Evolutionary conservation across 768 basidiomycete genomes (phyloP), one percentile per base, ranked within the genome.

Genomic region (Dictyophora rubrovolvata): DNA sequence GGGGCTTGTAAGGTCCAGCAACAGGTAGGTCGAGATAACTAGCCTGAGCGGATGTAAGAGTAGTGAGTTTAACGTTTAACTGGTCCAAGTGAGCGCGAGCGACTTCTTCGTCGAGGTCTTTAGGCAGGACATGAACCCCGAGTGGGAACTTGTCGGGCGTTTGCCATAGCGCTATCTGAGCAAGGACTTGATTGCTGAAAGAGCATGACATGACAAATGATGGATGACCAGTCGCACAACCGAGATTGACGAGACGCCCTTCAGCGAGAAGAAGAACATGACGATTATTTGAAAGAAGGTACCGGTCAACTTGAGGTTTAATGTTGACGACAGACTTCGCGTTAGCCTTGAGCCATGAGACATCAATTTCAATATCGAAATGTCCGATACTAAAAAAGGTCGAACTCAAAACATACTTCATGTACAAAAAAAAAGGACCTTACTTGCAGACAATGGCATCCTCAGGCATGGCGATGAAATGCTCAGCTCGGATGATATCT

Each of bases 141-240:
- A 98, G 81, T 53, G 89, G 87, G 84, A 97, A 98, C 70, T 87
- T 85, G 73, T 86, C 85, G 35, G 87, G 83, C 64, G 84, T 89
- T 48, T 90, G 94, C 93, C 93, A 99, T 71, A 99, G 86, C 21
- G 93, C 94, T 69, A 99, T 97, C 76, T 96, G 94, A 33, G 95
- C 95, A 67, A 99, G 81, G 63, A 93, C 90, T 75, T 99, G 96
- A 82, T 99, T 99, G 70, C 92, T 76, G 80, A 99, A 99, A 48
- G 96, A 99, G 80, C 94, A 98, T 17, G 95, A 98, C 96, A 99
- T 99, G 76, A 99, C 96, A 75, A 94, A 97, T 48, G 95, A 98
- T 36, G 96, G 95, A 75, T 99, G 95, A 59, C 95, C 95, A 65
- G 95, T 98, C 46, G 93, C 95, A 73, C 95, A 98, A 56, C 95